Conservation (phyloP, 148 eudicot genomes). For the Oxyria digyna region DNA sequence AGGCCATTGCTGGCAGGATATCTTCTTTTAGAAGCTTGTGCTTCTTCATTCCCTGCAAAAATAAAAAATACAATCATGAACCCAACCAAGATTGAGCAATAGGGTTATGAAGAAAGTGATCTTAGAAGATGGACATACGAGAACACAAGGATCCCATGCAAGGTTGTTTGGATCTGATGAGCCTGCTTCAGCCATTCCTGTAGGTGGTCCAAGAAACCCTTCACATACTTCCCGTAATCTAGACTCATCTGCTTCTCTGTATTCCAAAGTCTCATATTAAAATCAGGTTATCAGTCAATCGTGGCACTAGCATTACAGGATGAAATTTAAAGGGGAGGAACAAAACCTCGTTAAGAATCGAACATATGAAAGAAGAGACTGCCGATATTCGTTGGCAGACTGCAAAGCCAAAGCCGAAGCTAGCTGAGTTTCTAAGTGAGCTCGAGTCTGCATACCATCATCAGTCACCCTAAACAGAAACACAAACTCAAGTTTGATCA, state of each 20-base stretch:
- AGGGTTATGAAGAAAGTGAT: background rate
- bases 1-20: conserved; percentile 91
- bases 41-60: conserved; percentile 73
- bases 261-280: conserved; percentile 6
- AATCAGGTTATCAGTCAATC: background rate
- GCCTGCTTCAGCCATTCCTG: conserved; percentile 62
- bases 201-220: conserved; percentile 90
- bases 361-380: conserved; percentile 78
- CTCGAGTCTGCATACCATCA: conserved; percentile 94
- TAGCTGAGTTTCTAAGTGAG: conserved; percentile 83
- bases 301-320: too few relatives aligned
- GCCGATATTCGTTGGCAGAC: conserved; percentile 83
- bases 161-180: conserved; percentile 34
- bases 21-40: conserved; percentile 90
- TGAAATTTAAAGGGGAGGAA: conserved; percentile 6
- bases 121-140: conserved; percentile 30
- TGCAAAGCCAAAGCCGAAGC: conserved; percentile 86
- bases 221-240: conserved; percentile 93
- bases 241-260: conserved; percentile 87
- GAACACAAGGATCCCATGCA: conserved; percentile 86
- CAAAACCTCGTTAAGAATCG: conserved; percentile 82
- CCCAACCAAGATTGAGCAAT: background rate
- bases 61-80: background rate
- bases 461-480: conserved; percentile 62
- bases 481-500: background rate